Evolutionary conservation across 495 filamentous ascomycete species (phyloP).

Genomic region (Articulospora tetracladia): DNA sequence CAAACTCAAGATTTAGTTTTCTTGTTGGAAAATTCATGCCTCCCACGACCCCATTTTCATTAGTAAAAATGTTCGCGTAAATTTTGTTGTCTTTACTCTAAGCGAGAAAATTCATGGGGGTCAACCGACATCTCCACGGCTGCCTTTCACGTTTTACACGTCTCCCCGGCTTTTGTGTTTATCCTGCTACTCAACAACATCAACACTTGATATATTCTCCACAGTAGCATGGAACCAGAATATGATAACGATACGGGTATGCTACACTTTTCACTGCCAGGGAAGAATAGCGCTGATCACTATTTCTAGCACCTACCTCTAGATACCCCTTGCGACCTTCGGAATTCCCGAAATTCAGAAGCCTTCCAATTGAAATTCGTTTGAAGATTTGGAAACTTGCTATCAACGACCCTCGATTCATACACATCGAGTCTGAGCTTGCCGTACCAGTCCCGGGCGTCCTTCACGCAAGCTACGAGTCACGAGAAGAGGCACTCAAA

Average conservation of each 20-base stretch:
- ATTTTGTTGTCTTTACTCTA: not conserved
- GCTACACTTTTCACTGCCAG: not conserved
- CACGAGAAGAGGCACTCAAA: not conserved
- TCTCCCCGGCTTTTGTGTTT: not conserved
- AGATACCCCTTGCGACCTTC: not conserved
- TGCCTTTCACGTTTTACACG: not conserved
- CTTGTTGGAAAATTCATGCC: not conserved
- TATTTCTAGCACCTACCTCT: not conserved
- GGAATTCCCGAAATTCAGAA: not conserved
- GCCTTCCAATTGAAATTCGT: constrained; percentile 6
- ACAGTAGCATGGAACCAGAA: not conserved
- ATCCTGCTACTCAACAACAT: not conserved
- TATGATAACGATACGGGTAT: not conserved
- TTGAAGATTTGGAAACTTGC: constrained; percentile 6
- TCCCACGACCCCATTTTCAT: not conserved
- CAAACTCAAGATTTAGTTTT: no score
- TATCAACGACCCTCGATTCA: constrained; percentile 5
- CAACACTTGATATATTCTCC: not conserved
- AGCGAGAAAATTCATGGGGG: not conserved
- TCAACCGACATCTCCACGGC: not conserved
- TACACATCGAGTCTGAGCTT: constrained; percentile 7
- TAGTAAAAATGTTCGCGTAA: not conserved
- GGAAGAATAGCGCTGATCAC: no score
- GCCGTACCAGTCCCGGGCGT: not conserved
- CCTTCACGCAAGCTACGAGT: not conserved